Conservation (phyloP, 2,329 filamentous ascomycete genomes). For the Pseudodiploospora longispora region DNA sequence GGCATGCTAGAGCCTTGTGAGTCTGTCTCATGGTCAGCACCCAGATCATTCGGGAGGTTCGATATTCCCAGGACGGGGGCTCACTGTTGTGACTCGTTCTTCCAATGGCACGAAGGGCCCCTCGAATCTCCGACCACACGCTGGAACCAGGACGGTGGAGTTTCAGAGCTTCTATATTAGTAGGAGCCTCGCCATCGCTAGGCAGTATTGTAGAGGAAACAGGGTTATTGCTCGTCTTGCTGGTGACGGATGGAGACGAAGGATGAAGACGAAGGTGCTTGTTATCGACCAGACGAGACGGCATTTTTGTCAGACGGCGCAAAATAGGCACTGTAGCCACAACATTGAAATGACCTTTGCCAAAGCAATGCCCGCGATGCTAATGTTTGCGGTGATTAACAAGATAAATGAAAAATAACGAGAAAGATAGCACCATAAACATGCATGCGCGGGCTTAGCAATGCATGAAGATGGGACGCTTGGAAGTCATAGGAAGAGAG, state of each 20-base stretch:
- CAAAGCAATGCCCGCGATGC: not conserved
- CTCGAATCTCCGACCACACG: conserved; percentile 27
- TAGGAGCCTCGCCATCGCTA: conserved; percentile 5
- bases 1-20: conserved; percentile 14
- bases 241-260: conserved; percentile 11
- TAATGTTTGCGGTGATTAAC: conserved; percentile 2
- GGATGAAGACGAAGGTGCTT: conserved; percentile 18
- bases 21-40: conserved; percentile 10
- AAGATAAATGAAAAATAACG: conserved; percentile 4
- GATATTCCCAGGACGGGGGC: not conserved
- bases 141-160: conserved; percentile 20
- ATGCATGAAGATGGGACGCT: not conserved
- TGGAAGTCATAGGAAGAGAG: not conserved
- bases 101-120: conserved; percentile 24
- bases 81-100: conserved; percentile 19
- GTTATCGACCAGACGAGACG: conserved; percentile 17
- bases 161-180: conserved; percentile 12
- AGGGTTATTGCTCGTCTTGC: conserved; percentile 9
- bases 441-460: not conserved
- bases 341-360: not conserved
- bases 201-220: conserved; percentile 5
- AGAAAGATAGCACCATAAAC: not conserved
- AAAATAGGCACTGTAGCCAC: not conserved
- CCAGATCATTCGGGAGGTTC: not conserved
- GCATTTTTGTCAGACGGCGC: conserved; percentile 19